Conservation (phyloP, 129 eudicot species). For the Centrapalus pauciflorus region DNA sequence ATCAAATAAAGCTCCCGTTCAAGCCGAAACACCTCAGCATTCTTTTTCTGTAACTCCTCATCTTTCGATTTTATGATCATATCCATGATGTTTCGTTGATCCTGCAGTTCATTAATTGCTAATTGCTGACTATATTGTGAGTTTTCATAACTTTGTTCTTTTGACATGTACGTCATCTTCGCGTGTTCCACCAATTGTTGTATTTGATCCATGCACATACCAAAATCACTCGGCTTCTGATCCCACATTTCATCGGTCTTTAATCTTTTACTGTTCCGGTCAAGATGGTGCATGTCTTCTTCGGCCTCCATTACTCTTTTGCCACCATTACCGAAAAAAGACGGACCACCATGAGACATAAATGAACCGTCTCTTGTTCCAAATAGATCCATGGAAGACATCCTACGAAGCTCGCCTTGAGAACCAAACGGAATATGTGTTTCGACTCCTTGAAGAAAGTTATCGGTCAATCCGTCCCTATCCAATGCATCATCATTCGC, state of each 20-base stretch:
- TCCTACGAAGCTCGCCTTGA: constrained; percentile 35
- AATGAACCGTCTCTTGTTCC: constrained; percentile 38
- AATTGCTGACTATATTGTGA: constrained; percentile 37
- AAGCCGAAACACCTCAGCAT: constrained; percentile 46
- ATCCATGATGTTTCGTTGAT: constrained; percentile 30
- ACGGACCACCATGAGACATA: constrained; percentile 34
- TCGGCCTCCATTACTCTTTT: constrained; percentile 70
- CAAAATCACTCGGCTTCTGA: constrained; percentile 42
- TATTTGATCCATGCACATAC: constrained; percentile 47
- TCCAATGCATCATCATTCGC: constrained; percentile 34
- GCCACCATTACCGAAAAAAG: constrained; percentile 38
- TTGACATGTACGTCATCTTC: constrained; percentile 34
- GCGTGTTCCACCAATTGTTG: constrained; percentile 43
- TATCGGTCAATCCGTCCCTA: constrained; percentile 51
- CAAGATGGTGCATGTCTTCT: constrained; percentile 30
- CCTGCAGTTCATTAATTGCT: constrained; percentile 37
- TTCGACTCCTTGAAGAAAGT: constrained; percentile 56
- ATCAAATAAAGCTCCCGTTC: constrained; percentile 65
- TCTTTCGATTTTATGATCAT: constrained; percentile 36
- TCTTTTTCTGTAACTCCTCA: constrained; percentile 45
- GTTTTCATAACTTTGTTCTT: constrained; percentile 33
- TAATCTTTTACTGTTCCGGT: constrained; percentile 48
- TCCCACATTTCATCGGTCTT: constrained; percentile 53
- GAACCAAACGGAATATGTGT: constrained; percentile 34
- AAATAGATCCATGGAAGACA: constrained; percentile 39